These are phyloP conservation scores for Alectoria sarmentosa DNA, from an alignment of 495 filamentous ascomycete species.

Conservation along the genomic window DNA sequence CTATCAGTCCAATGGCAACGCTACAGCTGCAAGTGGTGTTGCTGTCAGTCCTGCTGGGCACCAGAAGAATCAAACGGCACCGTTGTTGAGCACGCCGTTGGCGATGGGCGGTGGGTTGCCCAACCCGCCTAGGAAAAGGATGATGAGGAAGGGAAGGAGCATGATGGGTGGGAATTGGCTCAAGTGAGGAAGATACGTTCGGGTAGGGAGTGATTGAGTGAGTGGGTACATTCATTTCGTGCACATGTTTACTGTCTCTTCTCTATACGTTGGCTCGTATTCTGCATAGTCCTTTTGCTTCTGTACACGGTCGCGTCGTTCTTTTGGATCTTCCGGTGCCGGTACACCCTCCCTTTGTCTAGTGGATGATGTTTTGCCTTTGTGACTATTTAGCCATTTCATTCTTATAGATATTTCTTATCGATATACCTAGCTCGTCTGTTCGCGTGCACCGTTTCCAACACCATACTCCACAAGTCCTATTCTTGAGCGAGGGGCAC, in stretches of 20 bases:
- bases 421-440: no score
- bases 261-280: no score
- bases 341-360: no score
- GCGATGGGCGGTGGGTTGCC: background rate
- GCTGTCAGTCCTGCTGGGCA: background rate
- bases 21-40: background rate
- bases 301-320: background rate
- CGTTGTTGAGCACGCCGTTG: background rate
- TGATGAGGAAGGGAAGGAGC: background rate
- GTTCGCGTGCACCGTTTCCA: no score
- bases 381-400: no score
- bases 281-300: background rate
- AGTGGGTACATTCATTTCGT: background rate
- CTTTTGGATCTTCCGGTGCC: no score
- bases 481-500: no score
- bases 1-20: constrained; percentile 31
- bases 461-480: no score
- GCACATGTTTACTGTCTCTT: background rate
- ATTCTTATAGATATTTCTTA: no score
- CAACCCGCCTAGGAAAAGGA: background rate
- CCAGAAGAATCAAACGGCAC: background rate
- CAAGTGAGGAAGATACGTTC: background rate
- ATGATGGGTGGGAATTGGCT: background rate
- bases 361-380: no score
- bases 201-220: background rate